Percentiles rank a stretch among this genome's conserved stretches.
Evolutionary conservation across 1,284 basidiomycete genomes (phyloP).

Genomic region (Omphalotus olearius): DNA sequence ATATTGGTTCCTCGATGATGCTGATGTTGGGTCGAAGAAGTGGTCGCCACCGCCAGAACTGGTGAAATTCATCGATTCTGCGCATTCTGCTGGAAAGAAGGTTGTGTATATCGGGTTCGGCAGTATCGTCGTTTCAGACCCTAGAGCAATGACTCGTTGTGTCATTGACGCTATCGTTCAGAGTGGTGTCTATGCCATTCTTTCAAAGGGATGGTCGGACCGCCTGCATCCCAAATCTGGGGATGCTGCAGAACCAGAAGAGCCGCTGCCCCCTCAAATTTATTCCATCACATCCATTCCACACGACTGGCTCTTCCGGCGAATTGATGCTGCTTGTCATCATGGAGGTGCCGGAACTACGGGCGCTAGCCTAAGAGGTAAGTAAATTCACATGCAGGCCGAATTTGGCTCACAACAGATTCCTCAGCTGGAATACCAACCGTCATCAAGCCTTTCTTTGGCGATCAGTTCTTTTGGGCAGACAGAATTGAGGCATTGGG

Average conservation of each 20-base stretch:
- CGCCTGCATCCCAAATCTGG: conserved; percentile 68
- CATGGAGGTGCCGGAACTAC: conserved; percentile 97
- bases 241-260: conserved; percentile 58
- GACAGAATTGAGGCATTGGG: conserved; percentile 92
- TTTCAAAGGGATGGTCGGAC: conserved; percentile 98
- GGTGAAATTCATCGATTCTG: conserved; percentile 76
- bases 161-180: conserved; percentile 85
- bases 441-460: conserved; percentile 96
- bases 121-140: conserved; percentile 97
- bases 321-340: conserved; percentile 94
- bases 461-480: conserved; percentile 97
- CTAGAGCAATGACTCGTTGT: conserved; percentile 85
- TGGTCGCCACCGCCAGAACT: conserved; percentile 85
- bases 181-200: conserved; percentile 85
- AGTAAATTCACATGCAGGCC: conserved; percentile 18
- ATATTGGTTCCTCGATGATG: conserved; percentile 94
- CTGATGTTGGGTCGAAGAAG: conserved; percentile 81
- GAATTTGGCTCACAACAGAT: background rate
- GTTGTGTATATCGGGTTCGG: conserved; percentile 98
- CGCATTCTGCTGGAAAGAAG: conserved; percentile 76
- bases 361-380: conserved; percentile 87
- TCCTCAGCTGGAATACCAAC: conserved; percentile 86
- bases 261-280: conserved; percentile 72
- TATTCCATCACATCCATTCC: conserved; percentile 86
- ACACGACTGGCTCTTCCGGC: conserved; percentile 95